Conservation (phyloP, 306 rosid genomes). For the Echinosophora koreensis region DNA sequence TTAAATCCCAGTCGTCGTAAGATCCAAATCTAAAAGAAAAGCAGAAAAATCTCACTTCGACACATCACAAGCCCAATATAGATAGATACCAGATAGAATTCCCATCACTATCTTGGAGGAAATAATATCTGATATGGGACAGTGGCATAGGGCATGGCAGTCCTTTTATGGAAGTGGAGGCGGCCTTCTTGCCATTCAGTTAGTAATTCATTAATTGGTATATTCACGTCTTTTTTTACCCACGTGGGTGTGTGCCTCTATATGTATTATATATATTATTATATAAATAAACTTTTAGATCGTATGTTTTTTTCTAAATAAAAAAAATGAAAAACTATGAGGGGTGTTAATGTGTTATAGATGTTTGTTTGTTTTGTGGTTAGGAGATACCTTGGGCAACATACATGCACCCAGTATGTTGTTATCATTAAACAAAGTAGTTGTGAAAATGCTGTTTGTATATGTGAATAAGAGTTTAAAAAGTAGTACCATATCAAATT, state of each 20-base stretch:
- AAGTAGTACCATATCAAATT: background rate
- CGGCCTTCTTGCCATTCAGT: background rate
- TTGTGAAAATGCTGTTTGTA: background rate
- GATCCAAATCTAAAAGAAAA: background rate
- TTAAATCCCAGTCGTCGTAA: background rate
- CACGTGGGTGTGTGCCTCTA: background rate
- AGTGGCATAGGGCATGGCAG: conserved; percentile 1
- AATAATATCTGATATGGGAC: background rate
- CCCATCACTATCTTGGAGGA: background rate
- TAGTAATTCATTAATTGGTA: background rate
- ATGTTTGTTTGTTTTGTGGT: background rate
- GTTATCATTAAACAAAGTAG: background rate
- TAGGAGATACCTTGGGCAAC: background rate
- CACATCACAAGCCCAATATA: background rate
- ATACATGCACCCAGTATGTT: background rate
- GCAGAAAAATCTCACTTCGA: background rate
- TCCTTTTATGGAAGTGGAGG: background rate
- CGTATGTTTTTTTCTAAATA: background rate
- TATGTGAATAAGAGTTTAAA: background rate
- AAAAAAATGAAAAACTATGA: background rate
- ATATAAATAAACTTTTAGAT: background rate
- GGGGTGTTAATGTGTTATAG: too few species aligned
- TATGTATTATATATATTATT: too few species aligned
- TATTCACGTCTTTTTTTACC: background rate
- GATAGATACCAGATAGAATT: background rate